phyloP scores from a whole-genome alignment of 768 basidiomycete species.

The Rhodotorula kratochvilovae region DNA sequence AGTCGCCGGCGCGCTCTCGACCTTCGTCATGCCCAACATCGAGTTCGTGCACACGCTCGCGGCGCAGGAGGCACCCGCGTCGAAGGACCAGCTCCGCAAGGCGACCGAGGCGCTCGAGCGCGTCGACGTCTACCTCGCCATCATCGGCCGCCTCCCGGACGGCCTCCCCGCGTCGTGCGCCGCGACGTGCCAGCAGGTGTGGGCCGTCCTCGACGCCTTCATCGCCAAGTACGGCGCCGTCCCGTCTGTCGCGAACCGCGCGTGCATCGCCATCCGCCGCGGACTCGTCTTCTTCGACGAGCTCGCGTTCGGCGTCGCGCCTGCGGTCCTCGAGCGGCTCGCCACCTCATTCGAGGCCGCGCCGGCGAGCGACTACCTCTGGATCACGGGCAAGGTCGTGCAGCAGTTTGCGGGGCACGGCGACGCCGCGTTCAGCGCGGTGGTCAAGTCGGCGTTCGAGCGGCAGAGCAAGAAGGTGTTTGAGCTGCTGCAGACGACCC shows the following conservation, averaged over 20 bases:
- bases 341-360: conserved; percentile 69
- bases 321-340: conserved; percentile 71
- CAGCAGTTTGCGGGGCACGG: conserved; percentile 67
- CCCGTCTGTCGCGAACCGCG: background rate
- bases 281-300: conserved; percentile 71
- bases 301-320: conserved; percentile 60
- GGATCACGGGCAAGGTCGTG: conserved; percentile 88
- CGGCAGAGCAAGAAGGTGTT: conserved; percentile 68
- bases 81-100: conserved; percentile 64
- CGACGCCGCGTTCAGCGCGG: conserved; percentile 55
- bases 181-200: conserved; percentile 71
- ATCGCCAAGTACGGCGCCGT: conserved; percentile 65
- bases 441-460: conserved; percentile 68
- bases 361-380: conserved; percentile 79
- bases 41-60: conserved; percentile 66
- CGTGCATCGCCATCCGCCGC: conserved; percentile 73
- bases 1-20: conserved; percentile 77
- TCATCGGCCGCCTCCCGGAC: conserved; percentile 68
- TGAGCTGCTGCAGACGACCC: conserved; percentile 62
- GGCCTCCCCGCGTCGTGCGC: conserved; percentile 75
- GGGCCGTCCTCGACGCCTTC: conserved; percentile 75
- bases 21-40: conserved; percentile 81
- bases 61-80: conserved; percentile 53
- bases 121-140: conserved; percentile 81
- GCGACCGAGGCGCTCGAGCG: conserved; percentile 77